These are phyloP conservation scores for Solanum chaucha DNA, from an alignment of 257 asterid species.

Conservation along the genomic window DNA sequence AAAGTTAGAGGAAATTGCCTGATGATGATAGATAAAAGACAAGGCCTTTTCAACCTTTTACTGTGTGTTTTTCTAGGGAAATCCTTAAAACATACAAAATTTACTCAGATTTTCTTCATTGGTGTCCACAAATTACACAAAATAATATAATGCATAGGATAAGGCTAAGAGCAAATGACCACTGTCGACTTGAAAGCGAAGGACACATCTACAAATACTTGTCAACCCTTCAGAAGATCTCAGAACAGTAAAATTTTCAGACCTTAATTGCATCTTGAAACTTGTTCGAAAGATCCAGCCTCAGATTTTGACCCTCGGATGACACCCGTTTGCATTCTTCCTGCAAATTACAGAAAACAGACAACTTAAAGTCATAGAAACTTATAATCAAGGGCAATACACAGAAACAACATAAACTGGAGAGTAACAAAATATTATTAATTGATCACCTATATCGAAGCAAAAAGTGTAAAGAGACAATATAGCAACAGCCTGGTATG, in stretches of 20 bases:
- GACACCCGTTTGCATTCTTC: slow-evolving; percentile 94
- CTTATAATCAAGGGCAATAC: background rate
- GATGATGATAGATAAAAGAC: background rate
- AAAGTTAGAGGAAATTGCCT: background rate
- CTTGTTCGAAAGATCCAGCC: slow-evolving; percentile 83
- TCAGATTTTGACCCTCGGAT: slow-evolving; percentile 78
- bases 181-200: background rate
- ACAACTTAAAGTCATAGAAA: background rate
- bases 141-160: background rate
- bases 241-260: slow-evolving; percentile 2
- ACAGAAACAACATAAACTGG: background rate
- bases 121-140: background rate
- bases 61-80: background rate
- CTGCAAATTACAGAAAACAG: slow-evolving; percentile 23
- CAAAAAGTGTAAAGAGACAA: background rate
- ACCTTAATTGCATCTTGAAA: slow-evolving; percentile 98
- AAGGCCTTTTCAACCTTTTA: background rate
- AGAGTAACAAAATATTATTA: background rate
- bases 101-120: background rate
- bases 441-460: background rate
- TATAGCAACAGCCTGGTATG: background rate
- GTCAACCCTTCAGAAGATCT: background rate
- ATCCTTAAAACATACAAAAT: background rate
- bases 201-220: background rate
- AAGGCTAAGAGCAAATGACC: background rate